These are phyloP conservation scores for Tuber indicum DNA, from an alignment of 495 filamentous ascomycete species.

Conservation along the genomic window DNA sequence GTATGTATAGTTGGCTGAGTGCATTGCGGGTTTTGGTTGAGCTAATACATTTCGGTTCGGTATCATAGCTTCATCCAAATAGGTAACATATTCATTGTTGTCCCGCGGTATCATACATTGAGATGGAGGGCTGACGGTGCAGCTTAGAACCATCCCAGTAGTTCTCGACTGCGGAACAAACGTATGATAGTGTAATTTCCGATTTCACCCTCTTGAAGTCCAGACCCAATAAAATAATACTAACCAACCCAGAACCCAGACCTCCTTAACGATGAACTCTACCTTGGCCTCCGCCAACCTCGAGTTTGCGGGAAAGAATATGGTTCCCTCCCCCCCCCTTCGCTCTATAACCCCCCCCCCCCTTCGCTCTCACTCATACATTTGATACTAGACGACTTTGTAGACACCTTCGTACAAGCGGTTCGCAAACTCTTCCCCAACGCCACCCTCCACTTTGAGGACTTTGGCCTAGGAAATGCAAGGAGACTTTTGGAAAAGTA, in stretches of 20 bases:
- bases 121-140: conserved; percentile 33
- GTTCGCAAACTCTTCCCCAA: conserved; percentile 65
- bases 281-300: conserved; percentile 65
- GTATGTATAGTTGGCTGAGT: conserved; percentile 51
- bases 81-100: conserved; percentile 12
- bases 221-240: not conserved
- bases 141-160: conserved; percentile 69
- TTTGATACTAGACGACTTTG: conserved; percentile 52
- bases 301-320: conserved; percentile 67
- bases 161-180: conserved; percentile 85
- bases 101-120: not conserved
- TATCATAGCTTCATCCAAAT: conserved; percentile 31
- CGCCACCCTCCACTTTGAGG: conserved; percentile 77
- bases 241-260: conserved; percentile 55
- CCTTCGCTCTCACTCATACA: conserved; percentile 1
- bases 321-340: conserved; percentile 39
- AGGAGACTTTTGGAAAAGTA: conserved; percentile 69
- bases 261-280: conserved; percentile 71
- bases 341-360: conserved; percentile 4
- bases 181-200: conserved; percentile 40
- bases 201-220: not conserved
- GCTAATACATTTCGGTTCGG: not conserved
- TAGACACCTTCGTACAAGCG: conserved; percentile 64
- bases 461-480: conserved; percentile 55
- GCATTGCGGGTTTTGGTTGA: not conserved